phyloP scores from a whole-genome alignment of 805 yeast species.

The Wickerhamomyces kurtzmanii region DNA sequence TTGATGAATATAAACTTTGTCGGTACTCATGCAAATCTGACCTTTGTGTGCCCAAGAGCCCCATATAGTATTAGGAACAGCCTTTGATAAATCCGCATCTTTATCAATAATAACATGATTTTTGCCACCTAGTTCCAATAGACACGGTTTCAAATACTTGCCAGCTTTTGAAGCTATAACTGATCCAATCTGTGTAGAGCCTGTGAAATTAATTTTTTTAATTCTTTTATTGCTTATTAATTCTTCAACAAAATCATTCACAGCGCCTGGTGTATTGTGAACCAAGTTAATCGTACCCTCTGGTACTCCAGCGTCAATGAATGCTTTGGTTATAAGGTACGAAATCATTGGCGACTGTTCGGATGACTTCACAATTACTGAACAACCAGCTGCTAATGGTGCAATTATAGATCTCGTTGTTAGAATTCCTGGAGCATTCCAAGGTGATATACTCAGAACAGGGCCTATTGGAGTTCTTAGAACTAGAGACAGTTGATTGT shows the following conservation, averaged over 20 bases:
- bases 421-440: conserved; percentile 83
- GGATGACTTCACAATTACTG: conserved; percentile 71
- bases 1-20: conserved; percentile 58
- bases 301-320: conserved; percentile 63
- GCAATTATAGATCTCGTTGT: conserved; percentile 67
- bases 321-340: conserved; percentile 51
- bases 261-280: conserved; percentile 25
- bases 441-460: conserved; percentile 70
- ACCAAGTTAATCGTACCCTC: conserved; percentile 55
- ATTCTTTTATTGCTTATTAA: conserved; percentile 44
- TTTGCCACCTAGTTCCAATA: conserved; percentile 74
- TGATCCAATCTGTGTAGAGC: conserved; percentile 69
- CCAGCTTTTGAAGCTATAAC: conserved; percentile 50
- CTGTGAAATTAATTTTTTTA: conserved; percentile 67
- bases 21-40: conserved; percentile 78
- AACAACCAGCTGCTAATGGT: conserved; percentile 73
- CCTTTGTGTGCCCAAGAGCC: conserved; percentile 71
- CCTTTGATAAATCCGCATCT: conserved; percentile 59
- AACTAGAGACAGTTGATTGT: too few relatives aligned
- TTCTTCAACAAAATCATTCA: conserved; percentile 50
- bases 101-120: conserved; percentile 71
- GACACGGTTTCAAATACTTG: conserved; percentile 56
- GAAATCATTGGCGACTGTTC: conserved; percentile 69
- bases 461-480: conserved; percentile 83
- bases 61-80: conserved; percentile 55